Base-by-base conservation (phyloP, 2,329 filamentous ascomycete species). In the Verticillium albo-atrum region DNA sequence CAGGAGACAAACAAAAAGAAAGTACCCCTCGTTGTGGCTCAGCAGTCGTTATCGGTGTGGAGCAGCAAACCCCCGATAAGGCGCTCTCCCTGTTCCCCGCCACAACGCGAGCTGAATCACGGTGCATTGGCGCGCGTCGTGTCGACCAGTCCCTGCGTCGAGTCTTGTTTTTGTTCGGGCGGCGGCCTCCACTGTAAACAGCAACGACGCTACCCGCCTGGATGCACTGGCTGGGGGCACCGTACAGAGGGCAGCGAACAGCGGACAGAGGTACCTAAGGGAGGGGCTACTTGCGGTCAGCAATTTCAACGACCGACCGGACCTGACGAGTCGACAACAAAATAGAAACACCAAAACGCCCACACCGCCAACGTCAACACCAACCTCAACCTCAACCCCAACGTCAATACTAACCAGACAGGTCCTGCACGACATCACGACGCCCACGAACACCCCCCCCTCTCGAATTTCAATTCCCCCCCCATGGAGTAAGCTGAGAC, bases 81-180 rank as follows among this genome's bases (percentile, higher is more conserved):
- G 27, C 10, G 26, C n/a, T n/a, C n/a, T n/a, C 51, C 26, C 51
- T 27, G 23, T 14, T 5, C 27, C 42, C n/a, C 42, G 42, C 42
- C 17, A 42, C 32, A 56, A 56, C 35, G 25, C 54, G 42, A 50
- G 25, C 34, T 26, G 32, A 56, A 37, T 37, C 54, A 34, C 17
- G 25, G 54, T 15, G 34, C 12, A n/a, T 32, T 32, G 27, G 30
- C 17, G 30, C 54, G 54, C 35, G 54, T 56, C 34, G 20, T 32
- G 9, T 54, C 27, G 27, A 32, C 27, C 27, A 30, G n/a, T 32
- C 34, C 35, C 54, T 35, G 35, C 34, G 54, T 26, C 32, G 52
- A 32, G 27, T 26, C 35, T 57, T 57, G 55, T 57, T 57, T 57
- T 57, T 34, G 55, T 57, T 57, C 47, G n/a, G 35, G n/a, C n/a